Evolutionary conservation across 2,329 filamentous ascomycete species (phyloP).

Genomic region (Trichoderma sp.): DNA sequence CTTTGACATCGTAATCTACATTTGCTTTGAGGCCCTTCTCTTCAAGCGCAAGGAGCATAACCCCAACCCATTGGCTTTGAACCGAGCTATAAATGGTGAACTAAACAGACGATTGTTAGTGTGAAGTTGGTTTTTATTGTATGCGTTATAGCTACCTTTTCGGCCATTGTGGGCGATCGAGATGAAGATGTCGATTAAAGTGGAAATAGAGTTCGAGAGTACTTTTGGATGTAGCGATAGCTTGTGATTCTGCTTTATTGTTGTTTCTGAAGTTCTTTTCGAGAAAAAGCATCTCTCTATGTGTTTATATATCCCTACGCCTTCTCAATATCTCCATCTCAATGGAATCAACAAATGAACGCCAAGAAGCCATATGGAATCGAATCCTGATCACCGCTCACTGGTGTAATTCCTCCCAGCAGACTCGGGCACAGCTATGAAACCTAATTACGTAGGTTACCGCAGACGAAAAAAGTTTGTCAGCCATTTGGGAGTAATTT

Average conservation of each 20-base stretch:
- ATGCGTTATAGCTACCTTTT: not conserved
- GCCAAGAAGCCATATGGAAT: not conserved
- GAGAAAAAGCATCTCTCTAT: not conserved
- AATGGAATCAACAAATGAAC: not conserved
- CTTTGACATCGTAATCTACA: slow-evolving; percentile 23
- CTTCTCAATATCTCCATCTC: not conserved
- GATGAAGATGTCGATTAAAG: not conserved
- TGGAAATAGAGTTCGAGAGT: not conserved
- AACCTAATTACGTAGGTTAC: not conserved
- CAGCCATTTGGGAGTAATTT: not conserved
- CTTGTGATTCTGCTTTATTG: not conserved
- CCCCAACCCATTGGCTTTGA: slow-evolving; percentile 27
- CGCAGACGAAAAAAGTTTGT: not conserved
- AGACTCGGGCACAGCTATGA: not conserved
- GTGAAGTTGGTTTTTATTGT: accelerated
- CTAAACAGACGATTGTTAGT: not conserved
- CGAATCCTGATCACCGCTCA: not conserved
- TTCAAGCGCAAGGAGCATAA: slow-evolving; percentile 22
- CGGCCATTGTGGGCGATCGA: not conserved
- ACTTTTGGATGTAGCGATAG: not conserved
- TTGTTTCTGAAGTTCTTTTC: not conserved
- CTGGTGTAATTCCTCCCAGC: not conserved
- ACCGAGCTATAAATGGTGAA: slow-evolving; percentile 17
- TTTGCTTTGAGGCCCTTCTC: slow-evolving; percentile 24
- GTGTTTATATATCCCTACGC: not conserved